These are phyloP conservation scores for Jatropha curcas DNA, from an alignment of 345 rosid species.

Conservation along the genomic window DNA sequence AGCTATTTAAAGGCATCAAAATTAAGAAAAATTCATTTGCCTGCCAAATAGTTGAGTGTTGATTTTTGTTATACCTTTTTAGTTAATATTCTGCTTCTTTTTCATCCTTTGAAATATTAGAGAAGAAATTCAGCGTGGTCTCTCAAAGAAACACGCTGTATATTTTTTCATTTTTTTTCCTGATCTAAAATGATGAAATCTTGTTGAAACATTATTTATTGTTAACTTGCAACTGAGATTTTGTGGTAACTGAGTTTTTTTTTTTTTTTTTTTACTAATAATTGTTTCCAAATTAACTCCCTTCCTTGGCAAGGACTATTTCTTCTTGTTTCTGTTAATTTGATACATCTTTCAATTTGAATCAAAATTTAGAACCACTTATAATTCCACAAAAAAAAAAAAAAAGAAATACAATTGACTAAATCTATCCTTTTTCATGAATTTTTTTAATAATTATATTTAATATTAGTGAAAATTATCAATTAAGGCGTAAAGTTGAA, in stretches of 20 bases:
- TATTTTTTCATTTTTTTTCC: constrained; percentile 31
- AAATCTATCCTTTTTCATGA: too few species aligned
- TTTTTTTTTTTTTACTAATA: too few species aligned
- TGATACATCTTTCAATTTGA: too few species aligned
- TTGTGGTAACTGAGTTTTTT: constrained; percentile 15
- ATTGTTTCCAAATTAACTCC: too few species aligned
- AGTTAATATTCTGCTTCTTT: constrained; percentile 10
- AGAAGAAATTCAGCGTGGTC: constrained; percentile 66
- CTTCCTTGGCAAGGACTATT: too few species aligned
- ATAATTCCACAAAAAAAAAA: too few species aligned
- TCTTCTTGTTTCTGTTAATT: too few species aligned
- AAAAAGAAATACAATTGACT: too few species aligned
- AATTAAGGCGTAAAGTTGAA: too few species aligned
- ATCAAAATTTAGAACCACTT: too few species aligned
- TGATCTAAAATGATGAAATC: constrained; percentile 39
- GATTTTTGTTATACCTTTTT: constrained; percentile 39
- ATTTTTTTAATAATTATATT: too few species aligned
- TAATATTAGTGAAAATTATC: too few species aligned
- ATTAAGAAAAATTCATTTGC: constrained; percentile 29
- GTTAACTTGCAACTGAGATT: constrained; percentile 41
- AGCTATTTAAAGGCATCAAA: constrained; percentile 59
- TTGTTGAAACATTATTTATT: constrained; percentile 51
- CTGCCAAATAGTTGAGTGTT: constrained; percentile 22
- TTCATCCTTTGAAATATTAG: constrained; percentile 12
- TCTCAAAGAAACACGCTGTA: constrained; percentile 67